These are phyloP conservation scores for Quercus bicolor DNA, from an alignment of 306 rosid species.

Conservation along the genomic window DNA sequence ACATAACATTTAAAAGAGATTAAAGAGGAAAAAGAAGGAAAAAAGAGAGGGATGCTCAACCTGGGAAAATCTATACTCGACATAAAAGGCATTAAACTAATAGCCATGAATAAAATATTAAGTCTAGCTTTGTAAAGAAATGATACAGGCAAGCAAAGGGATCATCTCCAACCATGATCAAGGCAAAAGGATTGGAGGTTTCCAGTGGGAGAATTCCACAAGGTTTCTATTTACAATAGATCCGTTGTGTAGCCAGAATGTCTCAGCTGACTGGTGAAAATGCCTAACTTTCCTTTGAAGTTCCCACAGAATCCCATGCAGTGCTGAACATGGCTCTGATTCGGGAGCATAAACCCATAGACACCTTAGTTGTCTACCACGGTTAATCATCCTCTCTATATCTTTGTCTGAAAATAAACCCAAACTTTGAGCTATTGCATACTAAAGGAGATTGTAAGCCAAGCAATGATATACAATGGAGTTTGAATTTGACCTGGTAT, in stretches of 20 bases:
- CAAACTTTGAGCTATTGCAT: neutral
- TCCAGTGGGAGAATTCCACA: constrained; percentile 73
- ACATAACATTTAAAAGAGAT: no score
- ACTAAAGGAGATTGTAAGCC: neutral
- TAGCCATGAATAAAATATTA: neutral
- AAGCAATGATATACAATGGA: constrained; percentile 7
- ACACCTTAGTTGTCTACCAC: constrained; percentile 72
- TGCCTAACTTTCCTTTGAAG: constrained; percentile 87
- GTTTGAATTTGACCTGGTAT: constrained; percentile 67
- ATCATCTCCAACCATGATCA: constrained; percentile 32
- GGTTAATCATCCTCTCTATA: constrained; percentile 66
- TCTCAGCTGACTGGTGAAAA: constrained; percentile 89
- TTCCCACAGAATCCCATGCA: constrained; percentile 90
- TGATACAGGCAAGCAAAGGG: constrained; percentile 16
- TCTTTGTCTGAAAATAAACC: constrained; percentile 43
- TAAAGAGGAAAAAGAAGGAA: no score
- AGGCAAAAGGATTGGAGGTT: constrained; percentile 71
- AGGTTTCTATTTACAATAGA: constrained; percentile 68
- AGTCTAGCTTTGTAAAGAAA: neutral
- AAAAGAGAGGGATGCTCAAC: no score
- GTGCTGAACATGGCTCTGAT: constrained; percentile 77
- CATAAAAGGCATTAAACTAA: neutral
- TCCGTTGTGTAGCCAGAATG: constrained; percentile 91
- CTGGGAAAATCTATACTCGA: no score
- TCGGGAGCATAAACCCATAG: constrained; percentile 66